These are phyloP conservation scores for Globisporangium carolinianum DNA, from an alignment of 352 stramenopile genomes.

Conservation along the genomic window DNA sequence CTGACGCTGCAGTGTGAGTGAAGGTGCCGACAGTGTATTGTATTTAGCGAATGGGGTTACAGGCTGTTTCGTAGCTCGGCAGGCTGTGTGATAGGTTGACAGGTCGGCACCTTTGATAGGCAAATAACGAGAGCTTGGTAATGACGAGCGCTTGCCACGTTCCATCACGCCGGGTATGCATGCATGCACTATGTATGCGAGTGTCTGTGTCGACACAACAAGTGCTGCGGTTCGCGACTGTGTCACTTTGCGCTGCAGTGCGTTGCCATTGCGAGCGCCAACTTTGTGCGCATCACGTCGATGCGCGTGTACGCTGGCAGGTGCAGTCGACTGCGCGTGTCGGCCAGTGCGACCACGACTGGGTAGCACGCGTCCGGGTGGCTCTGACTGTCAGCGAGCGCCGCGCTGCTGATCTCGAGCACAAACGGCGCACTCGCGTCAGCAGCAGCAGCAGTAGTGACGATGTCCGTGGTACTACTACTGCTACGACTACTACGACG, in stretches of 20 bases:
- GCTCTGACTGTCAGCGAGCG: constrained; percentile 31
- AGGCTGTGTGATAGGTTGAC: no score
- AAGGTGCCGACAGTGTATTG: not conserved
- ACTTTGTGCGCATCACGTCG: constrained; percentile 42
- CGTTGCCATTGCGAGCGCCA: constrained; percentile 51
- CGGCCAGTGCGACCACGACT: constrained; percentile 28
- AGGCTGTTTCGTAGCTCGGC: no score
- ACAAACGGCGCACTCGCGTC: constrained; percentile 14
- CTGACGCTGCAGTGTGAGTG: constrained; percentile 1
- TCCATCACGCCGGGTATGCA: no score
- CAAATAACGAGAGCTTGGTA: no score
- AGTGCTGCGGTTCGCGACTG: no score
- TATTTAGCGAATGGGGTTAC: not conserved
- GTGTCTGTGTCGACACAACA: not conserved
- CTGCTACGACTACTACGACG: constrained; percentile 2
- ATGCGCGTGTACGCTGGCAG: constrained; percentile 52
- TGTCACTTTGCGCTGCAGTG: constrained; percentile 7
- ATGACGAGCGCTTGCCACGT: no score
- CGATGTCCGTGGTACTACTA: no score
- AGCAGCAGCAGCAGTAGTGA: no score
- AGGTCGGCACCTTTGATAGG: no score
- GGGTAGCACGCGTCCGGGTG: constrained; percentile 56
- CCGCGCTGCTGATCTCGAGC: constrained; percentile 35
- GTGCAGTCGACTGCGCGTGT: constrained; percentile 32
- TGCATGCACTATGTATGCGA: no score